Evolutionary conservation across 768 basidiomycete species (phyloP).

Genomic region (Lentinula raphanica): DNA sequence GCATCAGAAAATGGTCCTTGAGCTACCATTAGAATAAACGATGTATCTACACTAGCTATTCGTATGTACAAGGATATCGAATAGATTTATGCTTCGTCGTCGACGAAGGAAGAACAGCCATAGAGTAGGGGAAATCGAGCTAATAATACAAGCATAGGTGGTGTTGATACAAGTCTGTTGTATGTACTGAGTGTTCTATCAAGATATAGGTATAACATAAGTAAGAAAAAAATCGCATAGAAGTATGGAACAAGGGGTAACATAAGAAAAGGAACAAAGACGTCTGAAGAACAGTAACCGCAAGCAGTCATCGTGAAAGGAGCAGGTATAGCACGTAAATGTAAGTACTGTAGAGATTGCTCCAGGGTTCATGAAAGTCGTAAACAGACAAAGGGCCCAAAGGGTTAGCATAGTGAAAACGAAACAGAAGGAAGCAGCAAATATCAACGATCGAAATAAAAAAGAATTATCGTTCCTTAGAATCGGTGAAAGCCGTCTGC

Average conservation of each 20-base stretch:
- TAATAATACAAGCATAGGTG: constrained; percentile 3
- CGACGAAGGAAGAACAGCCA: neutral
- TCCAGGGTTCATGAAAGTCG: neutral
- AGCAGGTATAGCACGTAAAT: neutral
- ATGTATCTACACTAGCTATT: neutral
- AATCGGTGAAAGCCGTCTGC: neutral
- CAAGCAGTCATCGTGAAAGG: neutral
- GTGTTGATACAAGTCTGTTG: constrained; percentile 6
- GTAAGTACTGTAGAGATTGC: neutral
- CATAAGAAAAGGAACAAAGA: neutral
- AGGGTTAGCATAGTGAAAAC: constrained; percentile 5
- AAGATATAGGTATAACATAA: constrained; percentile 1
- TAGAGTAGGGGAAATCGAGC: neutral
- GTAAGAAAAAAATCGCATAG: neutral
- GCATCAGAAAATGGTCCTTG: constrained; percentile 77
- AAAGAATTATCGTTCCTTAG: constrained; percentile 3
- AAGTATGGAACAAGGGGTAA: neutral
- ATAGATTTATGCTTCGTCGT: neutral
- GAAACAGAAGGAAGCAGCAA: constrained; percentile 16
- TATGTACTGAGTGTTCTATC: neutral
- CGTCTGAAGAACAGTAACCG: neutral
- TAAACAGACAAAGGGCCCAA: constrained; percentile 7
- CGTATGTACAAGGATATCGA: neutral
- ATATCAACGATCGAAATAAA: constrained; percentile 27
- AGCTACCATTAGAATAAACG: constrained; percentile 28